Evolutionary conservation across 805 yeast genomes (phyloP).

Genomic region (Tetrapisispora nanseiensis): DNA sequence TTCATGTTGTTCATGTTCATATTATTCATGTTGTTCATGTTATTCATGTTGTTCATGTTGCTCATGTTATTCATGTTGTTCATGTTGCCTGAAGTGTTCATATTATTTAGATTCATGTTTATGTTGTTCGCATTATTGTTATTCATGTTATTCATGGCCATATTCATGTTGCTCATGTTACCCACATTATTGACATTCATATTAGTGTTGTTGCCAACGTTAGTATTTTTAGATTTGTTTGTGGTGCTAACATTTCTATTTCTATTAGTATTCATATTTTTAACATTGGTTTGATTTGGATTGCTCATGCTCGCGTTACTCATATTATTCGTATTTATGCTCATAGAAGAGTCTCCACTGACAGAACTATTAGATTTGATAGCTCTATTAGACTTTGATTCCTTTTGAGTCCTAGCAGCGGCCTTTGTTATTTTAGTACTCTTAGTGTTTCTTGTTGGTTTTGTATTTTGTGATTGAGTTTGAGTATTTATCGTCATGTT

Average conservation of each 20-base stretch:
- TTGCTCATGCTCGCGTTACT: neutral
- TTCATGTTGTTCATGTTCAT: too few relatives aligned
- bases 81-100: too few relatives aligned
- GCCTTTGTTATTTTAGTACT: neutral
- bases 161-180: neutral
- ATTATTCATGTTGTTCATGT: too few relatives aligned
- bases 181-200: neutral
- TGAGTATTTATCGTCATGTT: neutral
- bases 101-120: neutral
- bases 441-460: neutral
- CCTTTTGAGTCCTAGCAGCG: neutral
- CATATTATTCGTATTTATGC: neutral
- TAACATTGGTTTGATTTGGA: neutral
- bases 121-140: conserved; percentile 12
- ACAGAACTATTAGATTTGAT: neutral
- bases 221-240: too few relatives aligned
- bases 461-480: neutral
- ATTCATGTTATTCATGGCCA: conserved; percentile 5
- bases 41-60: too few relatives aligned
- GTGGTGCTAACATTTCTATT: too few relatives aligned
- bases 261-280: neutral
- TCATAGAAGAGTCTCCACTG: neutral
- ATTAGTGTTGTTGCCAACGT: neutral
- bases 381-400: neutral
- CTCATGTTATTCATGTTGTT: neutral